phyloP scores from a whole-genome alignment of 306 rosid species.

The Dryas drummondii region DNA sequence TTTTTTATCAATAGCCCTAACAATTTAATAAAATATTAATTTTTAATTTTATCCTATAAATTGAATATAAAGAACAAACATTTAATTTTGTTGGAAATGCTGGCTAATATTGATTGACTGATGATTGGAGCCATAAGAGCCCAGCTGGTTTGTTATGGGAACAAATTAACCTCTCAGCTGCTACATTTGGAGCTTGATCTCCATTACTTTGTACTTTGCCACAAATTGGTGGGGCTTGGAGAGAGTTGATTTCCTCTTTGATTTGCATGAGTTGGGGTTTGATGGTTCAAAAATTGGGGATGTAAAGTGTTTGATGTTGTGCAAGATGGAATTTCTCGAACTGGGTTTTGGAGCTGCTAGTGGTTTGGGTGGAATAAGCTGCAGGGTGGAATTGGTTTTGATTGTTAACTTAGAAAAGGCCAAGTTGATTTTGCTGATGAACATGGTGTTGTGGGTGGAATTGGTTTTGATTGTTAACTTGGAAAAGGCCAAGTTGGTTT shows the following conservation, averaged over 20 bases:
- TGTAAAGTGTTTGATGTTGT: too few species aligned
- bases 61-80: too few species aligned
- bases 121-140: background rate
- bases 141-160: conserved; percentile 18
- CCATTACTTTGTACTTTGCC: too few species aligned
- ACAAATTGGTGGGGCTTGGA: too few species aligned
- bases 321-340: conserved; percentile 29
- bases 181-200: background rate
- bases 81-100: conserved; percentile 14
- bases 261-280: too few species aligned
- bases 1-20: too few species aligned
- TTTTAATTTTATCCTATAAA: too few species aligned
- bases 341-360: conserved; percentile 16
- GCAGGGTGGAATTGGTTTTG: background rate
- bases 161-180: conserved; percentile 15
- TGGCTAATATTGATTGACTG: background rate
- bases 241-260: too few species aligned
- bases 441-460: conserved; percentile 7
- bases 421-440: conserved; percentile 21
- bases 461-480: conserved; percentile 26
- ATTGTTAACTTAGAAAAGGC: background rate
- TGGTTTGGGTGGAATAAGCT: conserved; percentile 24
- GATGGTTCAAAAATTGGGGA: too few species aligned
- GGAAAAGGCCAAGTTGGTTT: conserved; percentile 14
- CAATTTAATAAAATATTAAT: too few species aligned